These are phyloP conservation scores for Beauveria brongniartii DNA, from an alignment of 2,329 filamentous ascomycete genomes.

Conservation along the genomic window DNA sequence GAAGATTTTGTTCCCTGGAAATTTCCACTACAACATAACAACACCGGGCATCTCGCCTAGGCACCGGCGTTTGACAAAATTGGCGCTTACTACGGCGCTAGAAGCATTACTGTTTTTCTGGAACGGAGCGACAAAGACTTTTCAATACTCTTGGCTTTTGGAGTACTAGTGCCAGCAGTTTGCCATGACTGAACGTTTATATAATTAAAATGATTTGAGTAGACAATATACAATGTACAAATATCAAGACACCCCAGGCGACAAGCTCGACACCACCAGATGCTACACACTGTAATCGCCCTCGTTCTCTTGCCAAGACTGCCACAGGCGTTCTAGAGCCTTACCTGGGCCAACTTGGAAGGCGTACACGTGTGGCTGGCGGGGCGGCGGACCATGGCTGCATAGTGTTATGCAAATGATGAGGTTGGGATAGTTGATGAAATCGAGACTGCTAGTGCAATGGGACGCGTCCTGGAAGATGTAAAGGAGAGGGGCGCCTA, in stretches of 20 bases:
- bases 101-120: constrained; percentile 3
- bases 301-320: background rate
- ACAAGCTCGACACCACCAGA: background rate
- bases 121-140: constrained; percentile 1
- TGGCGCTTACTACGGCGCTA: constrained; percentile 4
- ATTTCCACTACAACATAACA: background rate
- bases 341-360: constrained; percentile 2
- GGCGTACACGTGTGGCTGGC: constrained; percentile 7
- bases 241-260: background rate
- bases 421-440: background rate
- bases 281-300: background rate
- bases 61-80: background rate
- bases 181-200: background rate
- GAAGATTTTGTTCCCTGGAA: background rate
- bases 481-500: background rate
- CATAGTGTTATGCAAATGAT: background rate
- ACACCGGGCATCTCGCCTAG: background rate
- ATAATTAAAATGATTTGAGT: background rate
- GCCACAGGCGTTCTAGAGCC: background rate
- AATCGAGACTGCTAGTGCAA: background rate
- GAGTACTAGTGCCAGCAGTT: background rate
- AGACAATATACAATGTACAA: background rate
- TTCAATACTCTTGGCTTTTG: background rate
- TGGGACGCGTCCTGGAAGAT: background rate
- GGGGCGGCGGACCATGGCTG: background rate